Percentiles rank a stretch among this genome's conserved stretches.
Conservation (phyloP, 139 green algal genomes). For the Klebsormidium nitens region DNA sequence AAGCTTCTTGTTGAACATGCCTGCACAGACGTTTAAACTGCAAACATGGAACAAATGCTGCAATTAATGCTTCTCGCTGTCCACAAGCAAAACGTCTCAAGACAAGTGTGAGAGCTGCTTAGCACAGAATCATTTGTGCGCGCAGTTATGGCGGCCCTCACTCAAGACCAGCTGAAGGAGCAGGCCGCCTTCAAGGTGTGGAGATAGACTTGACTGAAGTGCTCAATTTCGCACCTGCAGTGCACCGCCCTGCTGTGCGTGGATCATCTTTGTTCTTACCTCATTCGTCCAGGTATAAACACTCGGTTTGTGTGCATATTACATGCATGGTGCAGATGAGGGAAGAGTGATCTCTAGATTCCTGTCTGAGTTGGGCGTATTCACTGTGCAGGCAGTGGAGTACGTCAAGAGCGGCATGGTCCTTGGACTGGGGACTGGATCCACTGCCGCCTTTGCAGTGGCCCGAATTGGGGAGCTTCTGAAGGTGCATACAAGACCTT, state of each 20-base stretch:
- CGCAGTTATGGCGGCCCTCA: too few species aligned
- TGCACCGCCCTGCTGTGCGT: background rate
- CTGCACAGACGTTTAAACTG: too few species aligned
- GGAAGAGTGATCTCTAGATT: background rate
- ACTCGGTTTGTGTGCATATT: background rate
- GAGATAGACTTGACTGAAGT: background rate
- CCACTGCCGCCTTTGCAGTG: slow-evolving; percentile 97
- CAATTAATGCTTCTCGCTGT: too few species aligned
- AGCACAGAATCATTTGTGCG: too few species aligned
- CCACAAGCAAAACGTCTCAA: too few species aligned
- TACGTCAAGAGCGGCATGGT: slow-evolving; percentile 96
- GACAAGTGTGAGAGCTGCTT: too few species aligned
- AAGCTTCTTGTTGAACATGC: too few species aligned
- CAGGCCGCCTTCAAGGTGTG: slow-evolving; percentile 34
- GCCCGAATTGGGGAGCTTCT: slow-evolving; percentile 91
- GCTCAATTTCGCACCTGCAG: background rate
- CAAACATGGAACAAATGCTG: too few species aligned
- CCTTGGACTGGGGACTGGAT: slow-evolving; percentile 94
- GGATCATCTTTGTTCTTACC: background rate
- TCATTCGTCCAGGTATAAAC: background rate
- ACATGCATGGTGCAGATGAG: too few species aligned
- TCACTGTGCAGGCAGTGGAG: slow-evolving; percentile 53
- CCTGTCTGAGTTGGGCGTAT: background rate
- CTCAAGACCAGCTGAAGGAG: slow-evolving; percentile 44
- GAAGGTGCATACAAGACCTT: slow-evolving; percentile 21